Percentiles rank a stretch among this genome's conserved stretches.
Evolutionary conservation across 2,329 filamentous ascomycete species (phyloP).

Genomic region (Boeremia exigua): DNA sequence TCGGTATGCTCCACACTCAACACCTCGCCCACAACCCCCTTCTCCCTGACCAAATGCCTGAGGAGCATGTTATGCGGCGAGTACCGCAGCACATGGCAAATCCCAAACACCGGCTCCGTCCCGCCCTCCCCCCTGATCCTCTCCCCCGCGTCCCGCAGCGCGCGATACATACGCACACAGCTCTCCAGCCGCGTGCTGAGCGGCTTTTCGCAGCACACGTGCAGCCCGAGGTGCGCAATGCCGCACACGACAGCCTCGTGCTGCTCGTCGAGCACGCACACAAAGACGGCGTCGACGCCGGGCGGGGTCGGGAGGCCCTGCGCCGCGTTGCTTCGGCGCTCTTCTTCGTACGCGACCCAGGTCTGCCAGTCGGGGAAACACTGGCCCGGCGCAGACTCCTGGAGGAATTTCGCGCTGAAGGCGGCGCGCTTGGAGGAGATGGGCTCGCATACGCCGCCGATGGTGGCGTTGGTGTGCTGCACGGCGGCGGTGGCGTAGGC

Average conservation of each 20-base stretch:
- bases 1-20: slow-evolving; percentile 90
- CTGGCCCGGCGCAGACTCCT: slow-evolving; percentile 58
- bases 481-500: slow-evolving; percentile 42
- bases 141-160: slow-evolving; percentile 50
- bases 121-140: slow-evolving; percentile 28
- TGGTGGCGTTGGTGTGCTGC: slow-evolving; percentile 57
- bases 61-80: slow-evolving; percentile 90
- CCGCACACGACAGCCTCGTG: slow-evolving; percentile 82
- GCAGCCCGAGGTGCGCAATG: slow-evolving; percentile 71
- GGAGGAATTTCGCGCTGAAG: slow-evolving; percentile 73
- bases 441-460: slow-evolving; percentile 83
- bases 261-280: slow-evolving; percentile 85
- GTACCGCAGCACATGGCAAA: slow-evolving; percentile 93
- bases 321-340: slow-evolving; percentile 60
- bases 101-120: slow-evolving; percentile 71
- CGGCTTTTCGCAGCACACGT: slow-evolving; percentile 96
- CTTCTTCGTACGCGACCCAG: slow-evolving; percentile 74
- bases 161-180: slow-evolving; percentile 75
- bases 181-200: slow-evolving; percentile 79
- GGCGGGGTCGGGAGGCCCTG: slow-evolving; percentile 29
- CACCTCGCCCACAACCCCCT: slow-evolving; percentile 81
- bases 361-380: slow-evolving; percentile 76
- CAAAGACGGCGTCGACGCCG: slow-evolving; percentile 64
- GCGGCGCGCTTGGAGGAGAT: slow-evolving; percentile 74
- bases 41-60: slow-evolving; percentile 75